Evolutionary conservation across 768 basidiomycete genomes (phyloP), one percentile per base, ranked within the genome.

Genomic region (Mycena maculata): DNA sequence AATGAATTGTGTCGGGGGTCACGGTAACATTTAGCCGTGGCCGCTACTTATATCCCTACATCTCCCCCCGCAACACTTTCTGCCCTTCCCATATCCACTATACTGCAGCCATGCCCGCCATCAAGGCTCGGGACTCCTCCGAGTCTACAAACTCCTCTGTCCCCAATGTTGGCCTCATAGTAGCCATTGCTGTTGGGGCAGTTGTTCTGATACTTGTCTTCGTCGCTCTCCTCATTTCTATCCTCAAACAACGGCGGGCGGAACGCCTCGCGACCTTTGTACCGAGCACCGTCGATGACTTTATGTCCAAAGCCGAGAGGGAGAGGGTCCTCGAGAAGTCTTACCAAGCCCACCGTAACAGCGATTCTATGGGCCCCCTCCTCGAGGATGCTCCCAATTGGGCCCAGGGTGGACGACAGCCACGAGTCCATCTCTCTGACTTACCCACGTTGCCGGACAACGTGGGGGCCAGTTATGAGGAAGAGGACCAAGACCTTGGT

Each of bases 11-110:
- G 12, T 41, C 45, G 38, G 48, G 20, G 27, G n/a, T 18, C 30
- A 20, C 63, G 55, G 55, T 41, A 47, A 41, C 45, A 57, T 57
- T 50, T 65, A 58, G 49, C 53, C 62, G 42, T 20, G 12, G 30
- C 16, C 27, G 8, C 7, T 64, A 74, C 75, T 25, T 75, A 74
- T 76, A 60, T 73, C 61, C 22, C 12, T 16, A 27, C 44, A 39
- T 36, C n/a, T 31, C n/a, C 54, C 49, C 25, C 48, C 18, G 20
- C 57, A 31, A 15, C 36, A 30, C 42, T 7, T 54, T 56, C 39
- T 42, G 2, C 30, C 2, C 31, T 18, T 4, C 44, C 38, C 25
- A 49, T 15, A 52, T 13, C 27, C 20, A 20, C 39, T 49, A 7
- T 27, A n/a, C n/a, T 55, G 45, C 52, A 41, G 22, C 50, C 27